phyloP scores from a whole-genome alignment of 2,329 filamentous ascomycete species.

The Colletotrichum liaoningense region DNA sequence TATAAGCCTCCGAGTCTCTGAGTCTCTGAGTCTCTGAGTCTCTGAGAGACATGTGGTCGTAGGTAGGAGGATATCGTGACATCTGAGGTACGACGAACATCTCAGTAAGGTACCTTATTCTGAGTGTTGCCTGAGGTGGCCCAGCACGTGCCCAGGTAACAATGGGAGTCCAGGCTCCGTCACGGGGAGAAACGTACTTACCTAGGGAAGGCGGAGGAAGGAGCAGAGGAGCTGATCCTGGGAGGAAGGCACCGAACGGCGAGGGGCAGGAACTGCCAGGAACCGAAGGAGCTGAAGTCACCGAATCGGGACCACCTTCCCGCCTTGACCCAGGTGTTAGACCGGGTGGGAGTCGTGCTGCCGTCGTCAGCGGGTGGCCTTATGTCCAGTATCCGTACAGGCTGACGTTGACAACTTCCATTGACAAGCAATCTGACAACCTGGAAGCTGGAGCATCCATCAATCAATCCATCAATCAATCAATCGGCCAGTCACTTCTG shows the following conservation, averaged over 20 bases:
- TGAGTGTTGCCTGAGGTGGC: not conserved
- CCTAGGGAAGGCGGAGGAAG: not conserved
- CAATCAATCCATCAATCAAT: not conserved
- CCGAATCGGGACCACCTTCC: not conserved
- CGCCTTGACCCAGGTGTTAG: not conserved
- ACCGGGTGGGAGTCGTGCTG: not conserved
- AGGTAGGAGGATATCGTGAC: no score
- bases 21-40: constrained; percentile 5
- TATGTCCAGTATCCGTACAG: not conserved
- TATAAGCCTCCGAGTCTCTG: constrained; percentile 7
- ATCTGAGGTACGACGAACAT: no score
- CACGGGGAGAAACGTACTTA: not conserved
- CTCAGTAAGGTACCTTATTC: no score
- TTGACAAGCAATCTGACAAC: not conserved
- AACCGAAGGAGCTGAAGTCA: not conserved
- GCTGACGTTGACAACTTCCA: not conserved
- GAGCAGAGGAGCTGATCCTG: not conserved
- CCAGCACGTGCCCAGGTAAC: not conserved
- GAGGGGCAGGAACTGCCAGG: not conserved
- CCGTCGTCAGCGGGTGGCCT: not conserved
- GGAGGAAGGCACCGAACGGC: not conserved
- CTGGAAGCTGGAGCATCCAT: not conserved
- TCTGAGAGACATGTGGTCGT: not conserved
- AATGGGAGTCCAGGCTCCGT: not conserved
- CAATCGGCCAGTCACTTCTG: not conserved